Conservation (phyloP, 108 stramenopile genomes). For the Cyclotella sp. region DNA sequence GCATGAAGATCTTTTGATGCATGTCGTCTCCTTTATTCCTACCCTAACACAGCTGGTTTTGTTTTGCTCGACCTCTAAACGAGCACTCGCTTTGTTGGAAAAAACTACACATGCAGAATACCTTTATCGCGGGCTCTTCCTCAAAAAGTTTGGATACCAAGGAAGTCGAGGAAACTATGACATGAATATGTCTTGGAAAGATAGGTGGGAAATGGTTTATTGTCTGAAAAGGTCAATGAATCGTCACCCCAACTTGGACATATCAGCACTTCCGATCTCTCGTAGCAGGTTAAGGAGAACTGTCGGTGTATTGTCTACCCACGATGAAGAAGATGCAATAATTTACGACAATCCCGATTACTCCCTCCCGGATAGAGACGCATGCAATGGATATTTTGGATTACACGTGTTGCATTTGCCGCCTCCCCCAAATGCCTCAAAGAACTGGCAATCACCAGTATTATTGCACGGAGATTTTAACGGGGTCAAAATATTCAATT, state of each 20-base stretch:
- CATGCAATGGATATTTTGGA: conserved; percentile 47
- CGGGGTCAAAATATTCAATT: conserved; percentile 35
- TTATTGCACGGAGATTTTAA: conserved; percentile 39
- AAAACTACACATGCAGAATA: conserved; percentile 18
- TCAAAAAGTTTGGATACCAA: conserved; percentile 23
- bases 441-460: conserved; percentile 43
- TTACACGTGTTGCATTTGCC: conserved; percentile 32
- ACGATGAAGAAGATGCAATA: conserved; percentile 42
- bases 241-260: not conserved
- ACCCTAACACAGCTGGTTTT: conserved; percentile 16
- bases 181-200: conserved; percentile 35
- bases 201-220: conserved; percentile 34
- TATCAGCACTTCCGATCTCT: not conserved
- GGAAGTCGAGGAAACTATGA: conserved; percentile 30
- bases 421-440: conserved; percentile 35
- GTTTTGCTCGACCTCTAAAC: conserved; percentile 38
- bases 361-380: not conserved
- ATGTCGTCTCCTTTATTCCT: conserved; percentile 37
- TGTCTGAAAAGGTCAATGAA: conserved; percentile 25
- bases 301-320: conserved; percentile 22
- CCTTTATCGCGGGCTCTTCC: conserved; percentile 38
- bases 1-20: conserved; percentile 35
- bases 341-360: conserved; percentile 43
- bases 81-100: conserved; percentile 20
- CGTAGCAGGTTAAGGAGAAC: conserved; percentile 10